Base-by-base conservation (phyloP, 345 rosid genomes). In the Trapa bicornis region DNA sequence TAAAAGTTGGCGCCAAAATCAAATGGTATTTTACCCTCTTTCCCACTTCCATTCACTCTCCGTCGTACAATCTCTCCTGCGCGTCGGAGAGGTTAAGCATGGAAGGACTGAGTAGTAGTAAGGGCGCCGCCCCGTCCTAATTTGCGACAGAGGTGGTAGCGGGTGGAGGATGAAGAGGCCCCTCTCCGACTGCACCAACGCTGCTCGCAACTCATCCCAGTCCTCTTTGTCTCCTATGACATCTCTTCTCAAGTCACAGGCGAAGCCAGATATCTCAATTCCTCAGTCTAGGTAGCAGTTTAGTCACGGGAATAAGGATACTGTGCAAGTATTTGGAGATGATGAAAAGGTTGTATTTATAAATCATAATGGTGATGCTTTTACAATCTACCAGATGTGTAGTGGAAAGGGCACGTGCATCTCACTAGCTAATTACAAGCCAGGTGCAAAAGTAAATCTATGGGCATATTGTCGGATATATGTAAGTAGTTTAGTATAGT, bases 1-100 rank as follows among this genome's bases (percentile, higher is more conserved):
- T n/a, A 38, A 67, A 54, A 39, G n/a, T n/a, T n/a, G 63, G 47
- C 70, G 70, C 70, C 37, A 38, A 67, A 54, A 39, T n/a, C 48
- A n/a, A 41, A 57, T 22, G 9, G 61, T 0, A 48, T 17, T 10
- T 58, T 7, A 17, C 60, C 17, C 60, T 6, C 33, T 5, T 1
- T 3, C 16, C 33, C 29, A 16, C 22, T 13, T 9, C 61, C 43
- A 41, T 41, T 41, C 1, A 41, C 43, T 57, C 37, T 57, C 61
- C 7, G 14, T 7, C 17, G 8, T 8, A 29, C 67, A 9, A 53
- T 45, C 67, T 4, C 45, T 50, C 47, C 13, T 4, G 16, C 3
- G 54, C 3, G 54, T 43, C 36, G 11, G 43, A 36, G 14, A 66
- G 29, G 41, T 48, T 4, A 52, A 47, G 0, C 68, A 13, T 54